Conservation (phyloP, 306 rosid genomes). For the Amphicarpaea edgeworthii region DNA sequence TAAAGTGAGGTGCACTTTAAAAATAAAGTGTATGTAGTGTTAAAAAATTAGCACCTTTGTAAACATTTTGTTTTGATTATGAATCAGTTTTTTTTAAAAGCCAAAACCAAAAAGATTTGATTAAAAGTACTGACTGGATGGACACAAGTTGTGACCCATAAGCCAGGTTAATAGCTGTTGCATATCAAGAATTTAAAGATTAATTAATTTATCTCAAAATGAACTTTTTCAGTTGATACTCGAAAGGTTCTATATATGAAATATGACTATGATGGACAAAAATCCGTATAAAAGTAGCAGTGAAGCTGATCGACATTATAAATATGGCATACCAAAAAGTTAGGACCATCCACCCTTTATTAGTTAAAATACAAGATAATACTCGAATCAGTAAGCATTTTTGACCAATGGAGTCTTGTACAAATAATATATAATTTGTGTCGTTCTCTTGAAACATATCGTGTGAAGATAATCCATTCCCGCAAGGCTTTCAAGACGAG, state of each 20-base stretch:
- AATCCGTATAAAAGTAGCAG: background rate
- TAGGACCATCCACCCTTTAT: constrained; percentile 1
- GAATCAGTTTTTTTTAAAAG: no score
- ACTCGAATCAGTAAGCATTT: background rate
- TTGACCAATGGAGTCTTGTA: background rate
- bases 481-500: constrained; percentile 2
- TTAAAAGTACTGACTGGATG: no score
- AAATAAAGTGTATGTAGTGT: background rate
- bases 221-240: no score
- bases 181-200: no score
- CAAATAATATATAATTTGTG: background rate
- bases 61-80: no score
- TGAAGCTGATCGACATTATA: background rate
- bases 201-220: no score
- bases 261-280: no score
- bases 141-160: no score
- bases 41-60: background rate
- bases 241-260: no score
- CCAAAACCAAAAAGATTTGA: no score
- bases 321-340: background rate
- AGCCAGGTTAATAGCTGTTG: no score
- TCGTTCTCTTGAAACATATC: constrained; percentile 1
- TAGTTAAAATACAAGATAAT: background rate
- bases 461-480: constrained; percentile 2
- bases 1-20: background rate